Conservation (phyloP, 768 basidiomycete genomes). For the Pisolithus marmoratus region DNA sequence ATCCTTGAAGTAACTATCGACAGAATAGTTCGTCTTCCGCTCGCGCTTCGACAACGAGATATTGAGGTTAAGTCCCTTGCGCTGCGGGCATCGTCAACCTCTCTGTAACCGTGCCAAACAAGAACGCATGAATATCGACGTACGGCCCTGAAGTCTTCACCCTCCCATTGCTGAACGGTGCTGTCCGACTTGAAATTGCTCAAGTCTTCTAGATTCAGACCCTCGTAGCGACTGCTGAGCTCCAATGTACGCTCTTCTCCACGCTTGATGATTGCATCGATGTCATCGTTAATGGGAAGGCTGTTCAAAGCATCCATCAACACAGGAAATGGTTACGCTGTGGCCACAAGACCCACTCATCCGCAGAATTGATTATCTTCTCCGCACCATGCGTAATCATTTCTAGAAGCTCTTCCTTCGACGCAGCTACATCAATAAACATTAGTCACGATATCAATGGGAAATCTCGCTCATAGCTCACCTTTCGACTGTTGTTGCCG, state of each 20-base stretch:
- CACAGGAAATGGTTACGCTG: background rate
- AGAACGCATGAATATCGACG: slow-evolving; percentile 15
- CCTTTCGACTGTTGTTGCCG: slow-evolving; percentile 78
- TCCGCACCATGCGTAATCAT: slow-evolving; percentile 99
- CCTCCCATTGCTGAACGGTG: slow-evolving; percentile 91
- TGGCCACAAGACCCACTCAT: slow-evolving; percentile 47
- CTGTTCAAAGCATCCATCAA: slow-evolving; percentile 31
- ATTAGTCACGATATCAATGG: background rate
- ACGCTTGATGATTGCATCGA: slow-evolving; percentile 86
- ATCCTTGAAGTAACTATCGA: slow-evolving; percentile 94
- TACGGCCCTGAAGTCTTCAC: slow-evolving; percentile 82
- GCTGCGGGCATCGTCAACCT: slow-evolving; percentile 28
- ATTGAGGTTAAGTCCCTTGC: slow-evolving; percentile 68
- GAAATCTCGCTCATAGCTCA: slow-evolving; percentile 21
- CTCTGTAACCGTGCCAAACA: background rate
- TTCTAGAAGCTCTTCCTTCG: slow-evolving; percentile 93
- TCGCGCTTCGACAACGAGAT: slow-evolving; percentile 90
- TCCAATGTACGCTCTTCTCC: slow-evolving; percentile 89
- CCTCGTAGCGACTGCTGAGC: slow-evolving; percentile 89
- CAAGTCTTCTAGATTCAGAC: slow-evolving; percentile 87
- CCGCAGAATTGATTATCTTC: slow-evolving; percentile 81
- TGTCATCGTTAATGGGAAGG: slow-evolving; percentile 78
- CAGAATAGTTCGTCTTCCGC: slow-evolving; percentile 89
- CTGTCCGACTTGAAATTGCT: slow-evolving; percentile 96
- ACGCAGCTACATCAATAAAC: slow-evolving; percentile 50